Evolutionary conservation across 73 alveolate species (phyloP), one percentile per base, ranked within the genome.

Genomic region (Paramecium caudatum): DNA sequence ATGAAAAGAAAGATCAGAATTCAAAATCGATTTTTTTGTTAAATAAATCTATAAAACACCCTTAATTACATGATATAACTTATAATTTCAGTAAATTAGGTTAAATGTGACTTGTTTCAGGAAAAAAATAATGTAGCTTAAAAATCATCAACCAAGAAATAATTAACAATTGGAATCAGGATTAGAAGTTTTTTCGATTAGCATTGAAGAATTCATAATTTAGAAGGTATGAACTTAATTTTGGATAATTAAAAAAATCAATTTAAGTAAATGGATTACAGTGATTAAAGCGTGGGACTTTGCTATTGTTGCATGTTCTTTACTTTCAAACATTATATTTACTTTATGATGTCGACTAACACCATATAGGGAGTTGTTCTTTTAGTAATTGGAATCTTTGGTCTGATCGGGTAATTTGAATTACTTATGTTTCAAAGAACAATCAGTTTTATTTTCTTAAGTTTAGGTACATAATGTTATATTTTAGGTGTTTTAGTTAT

Each of bases 301-400:
- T 55, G 80, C 46, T 55, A 55, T 55, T 55, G 80, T 55, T 55
- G 80, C 80, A 55, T 55, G 80, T 55, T 55, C 45, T 55, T 55
- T 55, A 55, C 80, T 55, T 55, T 27, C 80, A 55, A 55, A 55
- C 80, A 55, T 23, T 55, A 55, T 55, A 55, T 55, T 23, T 55
- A 55, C 30, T 55, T 55, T 7, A 23, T 55, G 80, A 55, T 55
- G 80, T 27, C 80, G 3, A 55, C 80, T 5, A 55, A 55, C 30
- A 43, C 80, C 45, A 55, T 55, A 27, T 55, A 55, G 13, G 80
- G 80, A 10, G 23, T 55, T 2, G 1, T 55, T 55, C 30, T 55
- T 27, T 27, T 55, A 8, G 17, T 43, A 55, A 55, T 55, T 27
- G 80, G 80, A 10, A 55, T 55, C 2, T 55, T 55, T 55, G 80